These are phyloP conservation scores for Trametes cingulata DNA, from an alignment of 768 basidiomycete genomes.

Conservation along the genomic window DNA sequence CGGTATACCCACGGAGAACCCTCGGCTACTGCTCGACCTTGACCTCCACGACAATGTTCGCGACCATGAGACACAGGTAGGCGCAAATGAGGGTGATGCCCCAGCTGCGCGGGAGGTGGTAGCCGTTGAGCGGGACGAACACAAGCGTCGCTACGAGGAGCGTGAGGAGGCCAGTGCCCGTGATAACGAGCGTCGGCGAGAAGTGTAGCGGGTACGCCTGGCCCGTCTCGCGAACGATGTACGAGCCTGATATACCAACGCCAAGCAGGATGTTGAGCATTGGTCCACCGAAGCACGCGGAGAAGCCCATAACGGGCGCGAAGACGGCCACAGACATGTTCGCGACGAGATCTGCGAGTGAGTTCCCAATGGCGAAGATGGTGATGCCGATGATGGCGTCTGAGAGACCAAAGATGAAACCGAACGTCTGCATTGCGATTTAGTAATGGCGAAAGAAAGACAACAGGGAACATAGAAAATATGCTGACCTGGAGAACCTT, in stretches of 20 bases:
- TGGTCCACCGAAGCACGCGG: conserved; percentile 91
- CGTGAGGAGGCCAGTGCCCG: conserved; percentile 75
- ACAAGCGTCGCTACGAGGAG: conserved; percentile 76
- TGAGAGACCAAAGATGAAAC: conserved; percentile 91
- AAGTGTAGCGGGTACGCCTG: conserved; percentile 75
- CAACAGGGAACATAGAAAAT: background rate
- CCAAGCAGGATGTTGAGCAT: conserved; percentile 93
- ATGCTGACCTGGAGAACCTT: conserved; percentile 73
- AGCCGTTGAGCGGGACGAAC: conserved; percentile 84
- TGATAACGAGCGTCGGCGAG: conserved; percentile 82
- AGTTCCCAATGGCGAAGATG: conserved; percentile 96
- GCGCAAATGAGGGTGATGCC: conserved; percentile 74
- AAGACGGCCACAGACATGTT: conserved; percentile 96
- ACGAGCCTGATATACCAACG: conserved; percentile 88
- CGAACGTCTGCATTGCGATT: conserved; percentile 69
- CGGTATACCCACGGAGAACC: background rate
- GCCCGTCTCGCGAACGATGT: conserved; percentile 67
- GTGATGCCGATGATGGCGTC: conserved; percentile 97
- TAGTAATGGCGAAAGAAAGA: background rate
- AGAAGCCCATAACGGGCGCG: conserved; percentile 93
- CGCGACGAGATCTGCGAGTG: conserved; percentile 93
- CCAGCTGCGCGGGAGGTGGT: conserved; percentile 78
- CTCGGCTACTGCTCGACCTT: conserved; percentile 8
- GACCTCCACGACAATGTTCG: conserved; percentile 81
- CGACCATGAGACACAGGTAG: conserved; percentile 75